Base-by-base conservation (phyloP, 441 rosid species). In the Arabidopsis hybrid region DNA sequence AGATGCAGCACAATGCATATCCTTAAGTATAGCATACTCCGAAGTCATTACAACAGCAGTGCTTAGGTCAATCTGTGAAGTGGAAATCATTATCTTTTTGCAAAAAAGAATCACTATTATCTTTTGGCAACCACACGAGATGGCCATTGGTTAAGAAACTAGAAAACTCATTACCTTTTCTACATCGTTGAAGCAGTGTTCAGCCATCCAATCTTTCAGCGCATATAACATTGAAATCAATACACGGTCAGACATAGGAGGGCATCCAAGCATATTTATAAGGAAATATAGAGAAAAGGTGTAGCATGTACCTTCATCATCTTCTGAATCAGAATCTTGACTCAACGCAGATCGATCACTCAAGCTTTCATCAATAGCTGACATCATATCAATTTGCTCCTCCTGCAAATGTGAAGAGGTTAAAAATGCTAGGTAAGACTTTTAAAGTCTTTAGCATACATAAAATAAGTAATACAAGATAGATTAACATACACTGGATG, bases 1-100 rank as follows among this genome's bases (percentile, higher is more conserved):
- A 67, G 88, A 82, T 29, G 85, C 89, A 58, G 83, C 60, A 71
- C 66, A 83, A 67, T 66, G 81, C 65, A 76, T 78, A 71, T 79
- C 85, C 80, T 76, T 82, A 75, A 84, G 85, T 26, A 80, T 59
- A 70, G 86, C 82, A 81, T 87, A 95, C 80, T 95, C 98, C 38
- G 95, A 81, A 64, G 10, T 65, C 65, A 89, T 62, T 60, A 72
- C 65, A 72, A 89, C 86, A 34, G 68, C 60, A 79, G 67, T 73
- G 75, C 83, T 67, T 62, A 70, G 52, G 55, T 74, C 82, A 76
- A 81, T 88, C 99, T 95, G 91, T 70, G 74, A 78, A 78, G 69
- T 71, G 78, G 68, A 78, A 26, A 26, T 26, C 29, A 26, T 26
- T 26, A 26, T 26, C 29, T 26, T 26, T 26, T 26, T 26, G 29